Evolutionary conservation across 1,284 basidiomycete species (phyloP), one percentile per base, ranked within the genome.

Genomic region (Ceratobasidium sp.): DNA sequence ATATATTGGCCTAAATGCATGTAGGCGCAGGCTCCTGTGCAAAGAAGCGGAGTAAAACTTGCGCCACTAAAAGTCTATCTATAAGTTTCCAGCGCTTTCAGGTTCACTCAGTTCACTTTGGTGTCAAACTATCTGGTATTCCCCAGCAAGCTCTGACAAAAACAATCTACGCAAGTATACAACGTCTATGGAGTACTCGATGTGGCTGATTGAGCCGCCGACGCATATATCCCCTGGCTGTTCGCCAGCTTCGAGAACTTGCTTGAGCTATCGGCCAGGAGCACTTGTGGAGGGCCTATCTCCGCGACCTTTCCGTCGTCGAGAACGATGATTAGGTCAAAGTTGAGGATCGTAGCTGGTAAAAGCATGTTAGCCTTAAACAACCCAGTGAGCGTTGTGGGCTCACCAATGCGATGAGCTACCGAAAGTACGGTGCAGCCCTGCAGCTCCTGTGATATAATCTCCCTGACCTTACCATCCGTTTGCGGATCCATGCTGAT

Each of bases 271-370:
- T 70, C 42, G 10, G 54, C 38, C 6, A 57, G 28, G 5, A 70
- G 50, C 17, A 13, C 68, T 23, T 42, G 52, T 13, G 68, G 68
- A 17, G 68, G 26, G 3, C 68, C 68, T 4, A 69, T 54, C 38
- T 69, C 67, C 2, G 50, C 67, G 10, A 69, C 9, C 33, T 48
- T 54, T 0, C 67, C 67, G 20, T 69, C 67, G 7, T 69, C 67
- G 4, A 70, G 57, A 20, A 70, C 68, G 48, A 70, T 13, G 68
- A 70, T 57, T 13, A 57, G n/a, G 40, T 70, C 68, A 33, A 57
- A 70, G 38, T 70, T 56, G 15, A 70, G 26, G 52, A 70, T 70
- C 33, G 68, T 70, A 23, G 68, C 68, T 70, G 38, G 10, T 12
- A 23, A 15, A 33, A n/a, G 3, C 23, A n/a, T 52, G 10, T 38